Conservation (phyloP, 352 stramenopile genomes). For the Phytophthora palmivora region DNA sequence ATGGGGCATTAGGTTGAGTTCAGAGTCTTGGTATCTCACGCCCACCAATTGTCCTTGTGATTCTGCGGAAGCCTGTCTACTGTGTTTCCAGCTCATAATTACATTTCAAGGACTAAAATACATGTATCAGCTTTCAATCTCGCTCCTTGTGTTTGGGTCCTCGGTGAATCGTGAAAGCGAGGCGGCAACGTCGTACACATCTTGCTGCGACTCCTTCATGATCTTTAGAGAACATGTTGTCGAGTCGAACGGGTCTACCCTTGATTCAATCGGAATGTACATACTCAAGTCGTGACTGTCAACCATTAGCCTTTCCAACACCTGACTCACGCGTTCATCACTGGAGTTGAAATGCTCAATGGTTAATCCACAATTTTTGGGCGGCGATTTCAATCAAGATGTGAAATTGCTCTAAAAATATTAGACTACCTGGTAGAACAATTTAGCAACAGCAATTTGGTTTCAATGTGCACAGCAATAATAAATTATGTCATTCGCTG, state of each 20-base stretch:
- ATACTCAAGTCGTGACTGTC: slow-evolving; percentile 7
- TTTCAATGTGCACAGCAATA: too few species aligned
- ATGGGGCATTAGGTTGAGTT: too few species aligned
- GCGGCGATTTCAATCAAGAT: too few species aligned
- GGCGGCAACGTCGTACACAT: slow-evolving; percentile 11
- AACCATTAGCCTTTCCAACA: slow-evolving; percentile 16
- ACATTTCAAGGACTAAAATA: too few species aligned
- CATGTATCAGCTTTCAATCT: not conserved
- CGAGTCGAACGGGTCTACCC: slow-evolving; percentile 14
- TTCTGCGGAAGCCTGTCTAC: too few species aligned
- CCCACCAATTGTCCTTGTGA: too few species aligned
- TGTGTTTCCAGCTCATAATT: too few species aligned
- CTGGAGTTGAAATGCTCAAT: not conserved
- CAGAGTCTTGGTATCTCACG: too few species aligned
- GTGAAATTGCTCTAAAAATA: too few species aligned
- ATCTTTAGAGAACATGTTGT: slow-evolving; percentile 23
- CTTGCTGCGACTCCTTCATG: slow-evolving; percentile 18
- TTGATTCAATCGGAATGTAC: slow-evolving; percentile 3
- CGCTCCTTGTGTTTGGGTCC: not conserved
- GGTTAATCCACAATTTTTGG: slow-evolving; percentile 1
- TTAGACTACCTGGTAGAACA: too few species aligned
- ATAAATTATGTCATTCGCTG: too few species aligned
- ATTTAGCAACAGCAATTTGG: too few species aligned
- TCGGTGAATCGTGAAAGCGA: slow-evolving; percentile 1
- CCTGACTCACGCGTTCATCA: slow-evolving; percentile 20